Percentiles rank a stretch among this genome's conserved stretches.
Conservation (phyloP, 768 basidiomycete species). For the Hydnomerulius pinastri region DNA sequence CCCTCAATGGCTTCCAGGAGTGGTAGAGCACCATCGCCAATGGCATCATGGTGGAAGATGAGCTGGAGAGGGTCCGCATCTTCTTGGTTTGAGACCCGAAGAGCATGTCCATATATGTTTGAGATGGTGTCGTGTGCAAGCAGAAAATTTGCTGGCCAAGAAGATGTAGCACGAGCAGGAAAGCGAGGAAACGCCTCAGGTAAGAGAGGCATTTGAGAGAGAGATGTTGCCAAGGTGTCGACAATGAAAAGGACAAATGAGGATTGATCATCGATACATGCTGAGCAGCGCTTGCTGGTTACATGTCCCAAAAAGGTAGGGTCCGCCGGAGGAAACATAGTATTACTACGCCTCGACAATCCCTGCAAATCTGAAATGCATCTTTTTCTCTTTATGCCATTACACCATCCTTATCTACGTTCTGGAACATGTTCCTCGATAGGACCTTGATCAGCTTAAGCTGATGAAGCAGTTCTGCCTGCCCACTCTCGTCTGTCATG, state of each 20-base stretch:
- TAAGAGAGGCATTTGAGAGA: background rate
- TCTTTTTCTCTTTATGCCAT: no score
- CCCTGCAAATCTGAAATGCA: no score
- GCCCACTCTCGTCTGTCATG: conserved; percentile 68
- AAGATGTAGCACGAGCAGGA: background rate
- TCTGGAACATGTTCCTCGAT: no score
- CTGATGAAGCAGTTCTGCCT: conserved; percentile 71
- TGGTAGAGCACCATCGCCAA: conserved; percentile 5
- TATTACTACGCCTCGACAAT: no score
- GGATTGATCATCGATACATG: no score
- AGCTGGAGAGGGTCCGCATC: conserved; percentile 3
- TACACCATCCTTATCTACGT: no score
- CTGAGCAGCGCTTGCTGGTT: no score
- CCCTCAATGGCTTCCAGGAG: conserved; percentile 5
- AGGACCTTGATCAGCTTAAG: conserved; percentile 78
- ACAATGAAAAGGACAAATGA: no score
- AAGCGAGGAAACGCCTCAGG: background rate
- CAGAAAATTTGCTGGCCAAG: conserved; percentile 3
- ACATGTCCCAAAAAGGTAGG: no score
- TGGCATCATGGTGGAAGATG: background rate
- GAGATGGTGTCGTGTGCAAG: background rate
- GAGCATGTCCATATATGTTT: conserved; percentile 7
- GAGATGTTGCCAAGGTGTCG: no score
- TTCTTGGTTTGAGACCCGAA: conserved; percentile 3
- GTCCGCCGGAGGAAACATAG: no score